Conservation (phyloP, 2,329 filamentous ascomycete genomes). For the Cryphonectria japonica region DNA sequence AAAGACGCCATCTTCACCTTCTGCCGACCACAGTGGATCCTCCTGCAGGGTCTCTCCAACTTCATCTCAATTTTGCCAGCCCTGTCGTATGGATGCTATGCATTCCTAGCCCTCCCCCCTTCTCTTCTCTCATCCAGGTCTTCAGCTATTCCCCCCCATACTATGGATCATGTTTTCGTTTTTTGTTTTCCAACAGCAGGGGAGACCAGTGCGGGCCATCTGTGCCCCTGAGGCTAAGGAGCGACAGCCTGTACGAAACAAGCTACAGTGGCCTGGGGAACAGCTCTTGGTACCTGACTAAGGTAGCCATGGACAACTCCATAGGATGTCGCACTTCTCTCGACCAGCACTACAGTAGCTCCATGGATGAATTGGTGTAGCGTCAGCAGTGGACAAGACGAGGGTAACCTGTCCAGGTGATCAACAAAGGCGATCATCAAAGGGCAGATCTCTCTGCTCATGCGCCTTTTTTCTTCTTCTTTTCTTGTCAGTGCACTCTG, state of each 20-base stretch:
- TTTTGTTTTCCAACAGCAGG: background rate
- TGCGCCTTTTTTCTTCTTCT: background rate
- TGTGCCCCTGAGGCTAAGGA: slow-evolving; percentile 3
- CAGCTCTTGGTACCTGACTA: slow-evolving; percentile 2
- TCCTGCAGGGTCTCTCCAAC: slow-evolving; percentile 4
- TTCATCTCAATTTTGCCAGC: background rate
- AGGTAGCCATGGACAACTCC: background rate
- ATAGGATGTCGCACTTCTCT: background rate
- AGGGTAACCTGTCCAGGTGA: background rate
- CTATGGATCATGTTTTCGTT: background rate
- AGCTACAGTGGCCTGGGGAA: background rate
- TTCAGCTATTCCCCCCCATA: background rate
- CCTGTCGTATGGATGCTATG: background rate
- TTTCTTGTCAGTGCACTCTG: background rate
- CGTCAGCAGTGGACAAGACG: background rate
- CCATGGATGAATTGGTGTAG: background rate
- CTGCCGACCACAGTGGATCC: background rate
- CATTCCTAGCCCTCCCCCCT: background rate
- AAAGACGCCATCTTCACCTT: background rate
- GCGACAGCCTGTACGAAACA: background rate
- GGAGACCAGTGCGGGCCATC: background rate
- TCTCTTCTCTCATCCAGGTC: background rate
- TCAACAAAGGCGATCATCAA: background rate
- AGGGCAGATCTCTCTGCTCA: background rate
- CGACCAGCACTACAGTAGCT: background rate